Conservation (phyloP, 495 filamentous ascomycete genomes). For the Aspergillus sclerotiicarbonarius region DNA sequence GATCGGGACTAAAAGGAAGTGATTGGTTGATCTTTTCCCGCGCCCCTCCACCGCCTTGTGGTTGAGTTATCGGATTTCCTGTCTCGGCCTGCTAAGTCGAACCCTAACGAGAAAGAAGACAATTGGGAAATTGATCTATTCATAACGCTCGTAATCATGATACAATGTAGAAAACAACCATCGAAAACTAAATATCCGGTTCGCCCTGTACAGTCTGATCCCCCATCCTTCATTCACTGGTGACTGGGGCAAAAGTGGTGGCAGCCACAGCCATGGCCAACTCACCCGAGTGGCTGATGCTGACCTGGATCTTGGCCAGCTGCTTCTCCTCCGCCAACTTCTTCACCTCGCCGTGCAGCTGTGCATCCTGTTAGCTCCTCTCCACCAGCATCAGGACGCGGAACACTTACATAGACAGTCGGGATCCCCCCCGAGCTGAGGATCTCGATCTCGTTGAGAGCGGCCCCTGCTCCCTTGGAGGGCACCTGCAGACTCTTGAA, state of each 20-base stretch:
- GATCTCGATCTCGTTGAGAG: constrained; percentile 91
- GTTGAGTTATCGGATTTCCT: too few species aligned
- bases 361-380: not conserved
- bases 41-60: too few species aligned
- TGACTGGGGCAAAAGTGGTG: not conserved
- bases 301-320: not conserved
- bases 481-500: constrained; percentile 79
- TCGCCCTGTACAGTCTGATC: too few species aligned
- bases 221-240: too few species aligned
- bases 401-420: not conserved
- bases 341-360: not conserved
- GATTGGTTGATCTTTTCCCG: too few species aligned
- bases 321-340: not conserved
- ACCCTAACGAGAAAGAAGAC: too few species aligned
- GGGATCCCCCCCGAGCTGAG: constrained; percentile 44
- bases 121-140: too few species aligned
- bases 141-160: too few species aligned
- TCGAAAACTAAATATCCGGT: too few species aligned
- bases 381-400: not conserved
- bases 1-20: too few species aligned
- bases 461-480: constrained; percentile 74
- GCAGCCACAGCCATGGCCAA: not conserved
- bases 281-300: not conserved
- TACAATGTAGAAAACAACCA: too few species aligned
- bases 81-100: too few species aligned